These are phyloP conservation scores for Lagenaria siceraria DNA, from an alignment of 306 rosid genomes.

Conservation along the genomic window DNA sequence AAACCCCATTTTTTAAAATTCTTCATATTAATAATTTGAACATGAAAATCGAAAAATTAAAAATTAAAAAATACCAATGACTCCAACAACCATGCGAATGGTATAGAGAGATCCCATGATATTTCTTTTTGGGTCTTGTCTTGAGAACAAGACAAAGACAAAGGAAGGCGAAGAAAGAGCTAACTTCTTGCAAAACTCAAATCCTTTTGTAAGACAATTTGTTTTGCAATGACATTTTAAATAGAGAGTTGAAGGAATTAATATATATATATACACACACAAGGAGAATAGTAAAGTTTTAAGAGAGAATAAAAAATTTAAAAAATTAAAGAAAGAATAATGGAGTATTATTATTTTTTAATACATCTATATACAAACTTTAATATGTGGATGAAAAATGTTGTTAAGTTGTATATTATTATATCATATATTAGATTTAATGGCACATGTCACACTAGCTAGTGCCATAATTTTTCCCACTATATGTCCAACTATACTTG, in stretches of 20 bases:
- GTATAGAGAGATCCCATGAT: neutral
- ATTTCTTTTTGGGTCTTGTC: no score
- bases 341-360: neutral
- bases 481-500: neutral
- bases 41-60: neutral
- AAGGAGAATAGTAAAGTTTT: neutral
- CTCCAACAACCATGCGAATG: neutral
- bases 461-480: neutral
- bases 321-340: neutral
- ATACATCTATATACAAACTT: neutral
- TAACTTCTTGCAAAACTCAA: neutral
- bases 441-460: neutral
- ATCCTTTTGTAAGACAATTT: neutral
- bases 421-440: neutral
- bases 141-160: neutral
- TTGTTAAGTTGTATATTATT: neutral
- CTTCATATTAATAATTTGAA: neutral
- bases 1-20: neutral
- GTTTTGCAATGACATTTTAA: neutral
- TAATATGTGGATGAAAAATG: neutral
- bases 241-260: neutral
- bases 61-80: neutral
- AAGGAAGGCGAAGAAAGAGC: neutral
- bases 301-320: neutral
- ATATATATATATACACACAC: no score